Conservation (phyloP, 768 basidiomycete species). For the Saitozyma podzolica region DNA sequence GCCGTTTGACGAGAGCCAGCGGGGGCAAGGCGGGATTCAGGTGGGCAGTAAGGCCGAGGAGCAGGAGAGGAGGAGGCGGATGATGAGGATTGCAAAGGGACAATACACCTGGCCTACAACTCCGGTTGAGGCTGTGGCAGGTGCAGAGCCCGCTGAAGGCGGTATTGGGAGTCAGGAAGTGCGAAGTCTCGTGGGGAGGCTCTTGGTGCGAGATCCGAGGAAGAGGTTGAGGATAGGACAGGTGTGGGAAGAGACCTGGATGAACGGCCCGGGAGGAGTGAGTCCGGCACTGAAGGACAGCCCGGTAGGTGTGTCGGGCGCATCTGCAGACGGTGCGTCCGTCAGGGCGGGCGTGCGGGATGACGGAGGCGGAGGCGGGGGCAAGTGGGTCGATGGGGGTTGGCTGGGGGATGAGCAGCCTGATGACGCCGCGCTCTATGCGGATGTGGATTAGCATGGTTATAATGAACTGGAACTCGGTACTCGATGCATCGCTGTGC, state of each 20-base stretch:
- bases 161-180: slow-evolving; percentile 28
- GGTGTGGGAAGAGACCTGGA: slow-evolving; percentile 58
- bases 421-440: background rate
- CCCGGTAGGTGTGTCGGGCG: too few relatives aligned
- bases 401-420: slow-evolving; percentile 55
- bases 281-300: too few relatives aligned
- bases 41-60: slow-evolving; percentile 21
- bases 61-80: slow-evolving; percentile 52
- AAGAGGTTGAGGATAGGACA: slow-evolving; percentile 65
- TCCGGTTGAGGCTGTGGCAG: background rate
- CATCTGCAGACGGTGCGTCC: too few relatives aligned
- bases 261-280: too few relatives aligned
- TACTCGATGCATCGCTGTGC: too few relatives aligned
- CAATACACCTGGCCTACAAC: slow-evolving; percentile 70
- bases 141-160: background rate
- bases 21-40: background rate
- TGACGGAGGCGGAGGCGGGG: too few relatives aligned
- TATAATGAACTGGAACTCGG: too few relatives aligned
- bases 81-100: slow-evolving; percentile 77
- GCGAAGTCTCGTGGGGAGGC: slow-evolving; percentile 59
- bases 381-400: slow-evolving; percentile 25
- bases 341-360: too few relatives aligned
- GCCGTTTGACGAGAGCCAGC: slow-evolving; percentile 62
- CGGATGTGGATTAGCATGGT: background rate
- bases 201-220: slow-evolving; percentile 68